Evolutionary conservation across 2,329 filamentous ascomycete genomes (phyloP), one percentile per base, ranked within the genome.

Genomic region (Mariannaea elegans): DNA sequence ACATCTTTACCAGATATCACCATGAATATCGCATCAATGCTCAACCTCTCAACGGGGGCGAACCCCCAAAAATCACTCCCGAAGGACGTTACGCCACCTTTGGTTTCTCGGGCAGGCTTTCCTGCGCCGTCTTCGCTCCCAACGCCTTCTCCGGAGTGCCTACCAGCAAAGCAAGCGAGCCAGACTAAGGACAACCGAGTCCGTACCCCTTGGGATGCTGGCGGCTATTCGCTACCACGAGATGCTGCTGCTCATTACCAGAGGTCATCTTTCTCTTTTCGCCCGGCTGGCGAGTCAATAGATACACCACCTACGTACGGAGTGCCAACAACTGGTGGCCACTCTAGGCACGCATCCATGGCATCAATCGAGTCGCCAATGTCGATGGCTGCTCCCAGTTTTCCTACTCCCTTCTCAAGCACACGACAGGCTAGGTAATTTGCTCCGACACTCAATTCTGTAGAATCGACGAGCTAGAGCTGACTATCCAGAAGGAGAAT

Each of bases 191-290:
- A 70, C 29, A 63, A 52, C 18, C 70, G 62, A 64, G 63, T 61
- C 27, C 78, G 82, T 55, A 83, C 75, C 36, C 82, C 82, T 51
- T 85, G 83, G 83, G 80, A 82, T 59, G 82, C 78, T 16, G 79
- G 77, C 31, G 82, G 81, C 39, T 84, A 82, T 62, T 80, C 79
- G 21, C 73, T 84, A 19, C 78, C 81, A 4, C 70, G 79, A 41
- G 74, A 77, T 12, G 61, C 77, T 52, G 77, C 81, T 45, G 72
- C 73, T 18, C 80, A 78, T 61, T 66, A 62, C 16, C 69, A 66
- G 32, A 60, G 56, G 38, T 62, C 68, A 23, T 50, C 65, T 7
- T 65, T 65, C 27, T 61, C 68, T 2, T 52, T 63, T 24, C 59
- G 66, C 38, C 70, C 73, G 23, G 58, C 65, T 19, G 69, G 62